phyloP scores from a whole-genome alignment of 2,329 filamentous ascomycete genomes.

The Pseudogymnoascus sp. region DNA sequence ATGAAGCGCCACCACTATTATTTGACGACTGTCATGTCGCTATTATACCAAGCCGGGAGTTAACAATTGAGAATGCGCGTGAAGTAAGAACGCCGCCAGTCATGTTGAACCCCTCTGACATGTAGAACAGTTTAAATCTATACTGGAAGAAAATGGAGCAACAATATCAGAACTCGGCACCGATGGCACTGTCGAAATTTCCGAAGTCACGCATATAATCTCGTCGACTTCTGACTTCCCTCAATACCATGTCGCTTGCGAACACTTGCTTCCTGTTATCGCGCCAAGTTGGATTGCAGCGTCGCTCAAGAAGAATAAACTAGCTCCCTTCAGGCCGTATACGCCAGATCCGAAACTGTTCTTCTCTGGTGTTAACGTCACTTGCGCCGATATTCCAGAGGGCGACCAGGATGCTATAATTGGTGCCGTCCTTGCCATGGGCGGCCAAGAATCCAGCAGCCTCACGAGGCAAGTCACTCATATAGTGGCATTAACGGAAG shows the following conservation, averaged over 20 bases:
- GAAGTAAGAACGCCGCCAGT: neutral
- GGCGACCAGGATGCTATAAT: slow-evolving; percentile 88
- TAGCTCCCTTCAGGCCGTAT: slow-evolving; percentile 72
- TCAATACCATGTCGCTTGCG: slow-evolving; percentile 69
- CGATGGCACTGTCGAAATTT: slow-evolving; percentile 33
- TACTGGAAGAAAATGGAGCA: slow-evolving; percentile 28
- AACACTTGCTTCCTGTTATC: slow-evolving; percentile 76
- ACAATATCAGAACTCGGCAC: slow-evolving; percentile 33
- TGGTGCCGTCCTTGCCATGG: slow-evolving; percentile 81
- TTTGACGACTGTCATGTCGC: slow-evolving; percentile 26
- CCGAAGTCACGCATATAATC: slow-evolving; percentile 56
- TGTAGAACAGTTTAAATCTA: slow-evolving; percentile 19
- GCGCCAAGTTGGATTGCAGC: slow-evolving; percentile 71
- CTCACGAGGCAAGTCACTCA: slow-evolving; percentile 76
- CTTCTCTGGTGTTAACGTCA: slow-evolving; percentile 76
- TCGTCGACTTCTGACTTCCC: slow-evolving; percentile 83
- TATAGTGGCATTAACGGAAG: slow-evolving; percentile 72
- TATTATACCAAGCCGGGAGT: slow-evolving; percentile 22
- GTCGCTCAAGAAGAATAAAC: slow-evolving; percentile 62
- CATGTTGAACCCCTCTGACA: neutral
- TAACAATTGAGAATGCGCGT: slow-evolving; percentile 13
- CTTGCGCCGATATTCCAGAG: slow-evolving; percentile 74
- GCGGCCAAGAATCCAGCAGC: slow-evolving; percentile 68
- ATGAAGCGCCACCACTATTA: slow-evolving; percentile 11
- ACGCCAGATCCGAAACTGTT: slow-evolving; percentile 89